A percentile compares a stretch with the other conserved stretches of the same genome.
These are phyloP conservation scores for Yamadazyma tumulicola DNA, from an alignment of 805 yeast species.

Conservation along the genomic window DNA sequence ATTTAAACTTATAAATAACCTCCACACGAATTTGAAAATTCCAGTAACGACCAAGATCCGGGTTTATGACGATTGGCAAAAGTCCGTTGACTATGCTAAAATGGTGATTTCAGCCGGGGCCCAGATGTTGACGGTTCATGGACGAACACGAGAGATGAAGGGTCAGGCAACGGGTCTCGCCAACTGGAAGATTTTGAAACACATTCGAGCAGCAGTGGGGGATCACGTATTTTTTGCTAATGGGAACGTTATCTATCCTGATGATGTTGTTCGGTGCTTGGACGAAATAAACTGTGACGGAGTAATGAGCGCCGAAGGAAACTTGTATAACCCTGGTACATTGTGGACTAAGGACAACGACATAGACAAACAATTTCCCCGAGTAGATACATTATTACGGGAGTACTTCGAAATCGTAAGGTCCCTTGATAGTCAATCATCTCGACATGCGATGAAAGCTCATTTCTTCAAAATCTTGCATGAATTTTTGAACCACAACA, in stretches of 20 bases:
- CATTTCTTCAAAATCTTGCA: constrained; percentile 85
- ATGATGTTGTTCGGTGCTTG: constrained; percentile 71
- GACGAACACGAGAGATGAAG: constrained; percentile 94
- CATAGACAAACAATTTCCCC: constrained; percentile 66
- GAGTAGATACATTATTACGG: constrained; percentile 78
- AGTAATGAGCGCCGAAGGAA: constrained; percentile 97
- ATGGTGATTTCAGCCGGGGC: constrained; percentile 93
- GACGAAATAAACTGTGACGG: constrained; percentile 72
- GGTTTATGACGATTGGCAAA: constrained; percentile 79
- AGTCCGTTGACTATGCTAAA: constrained; percentile 80
- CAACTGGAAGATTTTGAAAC: constrained; percentile 79
- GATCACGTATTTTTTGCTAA: constrained; percentile 91
- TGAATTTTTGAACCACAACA: constrained; percentile 73
- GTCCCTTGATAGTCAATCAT: constrained; percentile 60
- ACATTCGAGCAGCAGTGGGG: constrained; percentile 66
- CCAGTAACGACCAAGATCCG: constrained; percentile 97
- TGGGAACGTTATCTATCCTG: constrained; percentile 90
- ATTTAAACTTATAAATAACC: constrained; percentile 60
- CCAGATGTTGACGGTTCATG: constrained; percentile 91
- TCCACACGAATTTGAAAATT: constrained; percentile 70
- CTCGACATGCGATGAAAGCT: constrained; percentile 81
- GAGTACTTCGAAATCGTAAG: constrained; percentile 83
- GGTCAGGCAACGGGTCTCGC: constrained; percentile 96
- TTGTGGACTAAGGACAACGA: constrained; percentile 58
- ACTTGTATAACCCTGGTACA: constrained; percentile 88